Base-by-base conservation (phyloP, 164 flowering plant species). In the Liriodendron chinense region DNA sequence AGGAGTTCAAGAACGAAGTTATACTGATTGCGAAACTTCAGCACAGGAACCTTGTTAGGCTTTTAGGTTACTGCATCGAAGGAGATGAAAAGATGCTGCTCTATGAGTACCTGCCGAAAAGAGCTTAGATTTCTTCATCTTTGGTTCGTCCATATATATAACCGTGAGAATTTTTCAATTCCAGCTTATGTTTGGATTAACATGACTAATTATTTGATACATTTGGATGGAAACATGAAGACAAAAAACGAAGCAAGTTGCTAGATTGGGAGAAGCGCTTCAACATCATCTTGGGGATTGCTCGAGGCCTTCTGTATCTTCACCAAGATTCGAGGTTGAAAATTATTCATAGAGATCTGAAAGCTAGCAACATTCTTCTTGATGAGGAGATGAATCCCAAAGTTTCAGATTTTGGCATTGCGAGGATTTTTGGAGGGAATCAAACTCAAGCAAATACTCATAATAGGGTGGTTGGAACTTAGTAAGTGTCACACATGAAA, bases 281-380 rank as follows among this genome's bases (percentile, higher is more conserved):
- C 50, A 75, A 67, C 47, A 81, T 81, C 10, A 81, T 83, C 3
- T 50, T 16, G 24, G 92, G 92, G 8, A 82, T 89, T 25, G 86
- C 89, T 13, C 81, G 87, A 62, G 92, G 92, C 13, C 34, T 90
- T 68, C 80, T 87, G 10, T 90, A 89, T 72, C 87, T 90, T 50
- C 94, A 90, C 49, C 86, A 84, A 25, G 94, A 89, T 62, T 90
- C 91, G 8, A 76, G 84, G 16, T 73, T 87, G 14, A 75, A 68
- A 59, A 85, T 90, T 14, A 86, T 90, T 7, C 93, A 88, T 50
- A 80, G 90, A 9, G 90, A 90, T 81, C 85, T 90, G 5, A 90
- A 88, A 75, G 80, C 90, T 21, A 83, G 89, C 84, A 90, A 90
- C 48, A 64, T 87, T 7, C 72, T 89, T 59, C 49, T 90, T 21